Evolutionary conservation across 2,329 filamentous ascomycete species (phyloP).

Genomic region (Thelonectria rubi): DNA sequence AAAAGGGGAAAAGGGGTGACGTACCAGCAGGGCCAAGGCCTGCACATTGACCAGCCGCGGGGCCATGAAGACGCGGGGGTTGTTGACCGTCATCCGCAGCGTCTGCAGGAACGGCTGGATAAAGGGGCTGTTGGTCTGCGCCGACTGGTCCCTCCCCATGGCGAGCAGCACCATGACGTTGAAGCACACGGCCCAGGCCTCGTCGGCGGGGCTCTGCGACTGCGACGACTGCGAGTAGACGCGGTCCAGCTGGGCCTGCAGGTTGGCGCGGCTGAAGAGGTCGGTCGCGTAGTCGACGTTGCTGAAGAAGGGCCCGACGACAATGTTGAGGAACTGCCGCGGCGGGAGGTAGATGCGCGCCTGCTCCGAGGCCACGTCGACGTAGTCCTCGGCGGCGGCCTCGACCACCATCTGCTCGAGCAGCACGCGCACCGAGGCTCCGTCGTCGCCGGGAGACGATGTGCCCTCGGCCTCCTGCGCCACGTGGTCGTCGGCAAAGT

Average conservation of each 20-base stretch:
- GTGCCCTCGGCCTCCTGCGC: constrained; percentile 20
- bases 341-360: constrained; percentile 34
- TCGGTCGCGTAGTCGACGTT: constrained; percentile 39
- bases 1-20: neutral
- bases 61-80: constrained; percentile 38
- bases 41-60: constrained; percentile 41
- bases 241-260: constrained; percentile 38
- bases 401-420: constrained; percentile 38
- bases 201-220: constrained; percentile 29
- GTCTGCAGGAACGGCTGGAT: constrained; percentile 40
- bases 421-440: constrained; percentile 18
- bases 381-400: constrained; percentile 33
- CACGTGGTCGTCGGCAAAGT: constrained; percentile 35
- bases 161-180: constrained; percentile 39
- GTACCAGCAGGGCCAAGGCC: constrained; percentile 39
- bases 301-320: constrained; percentile 39
- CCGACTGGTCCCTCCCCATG: constrained; percentile 37
- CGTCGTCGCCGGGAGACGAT: constrained; percentile 4
- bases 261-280: constrained; percentile 34
- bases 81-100: constrained; percentile 40
- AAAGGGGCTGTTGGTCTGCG: constrained; percentile 37
- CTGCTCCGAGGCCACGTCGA: constrained; percentile 34
- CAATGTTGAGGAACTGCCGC: constrained; percentile 39
- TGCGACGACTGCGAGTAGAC: constrained; percentile 30
- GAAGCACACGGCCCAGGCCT: constrained; percentile 41